phyloP scores from a whole-genome alignment of 352 stramenopile species.

The Salisapilia sapeloensis region DNA sequence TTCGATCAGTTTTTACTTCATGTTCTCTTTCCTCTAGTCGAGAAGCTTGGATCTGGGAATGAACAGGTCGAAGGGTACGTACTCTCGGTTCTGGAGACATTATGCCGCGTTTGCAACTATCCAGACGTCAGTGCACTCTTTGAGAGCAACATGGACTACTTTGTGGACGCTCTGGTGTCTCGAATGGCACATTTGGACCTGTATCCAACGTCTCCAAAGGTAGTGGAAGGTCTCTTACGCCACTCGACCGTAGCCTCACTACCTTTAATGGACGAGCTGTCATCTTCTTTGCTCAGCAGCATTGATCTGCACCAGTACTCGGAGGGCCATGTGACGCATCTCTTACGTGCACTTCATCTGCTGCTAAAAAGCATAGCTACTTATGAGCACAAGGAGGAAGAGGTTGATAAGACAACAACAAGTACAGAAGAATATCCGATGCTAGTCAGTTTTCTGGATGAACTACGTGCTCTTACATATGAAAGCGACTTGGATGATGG shows the following conservation, averaged over 20 bases:
- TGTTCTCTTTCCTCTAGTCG: conserved; percentile 65
- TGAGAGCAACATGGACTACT: conserved; percentile 77
- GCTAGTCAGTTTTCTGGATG: conserved; percentile 32
- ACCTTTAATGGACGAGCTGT: conserved; percentile 61
- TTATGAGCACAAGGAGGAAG: conserved; percentile 4
- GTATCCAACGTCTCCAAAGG: conserved; percentile 55
- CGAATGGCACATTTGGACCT: conserved; percentile 49
- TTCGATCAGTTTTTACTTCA: conserved; percentile 55
- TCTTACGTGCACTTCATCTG: conserved; percentile 22
- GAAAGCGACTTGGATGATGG: conserved; percentile 10
- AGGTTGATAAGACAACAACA: conserved; percentile 1
- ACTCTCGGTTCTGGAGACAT: conserved; percentile 42
- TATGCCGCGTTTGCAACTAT: conserved; percentile 43
- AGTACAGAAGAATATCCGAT: conserved; percentile 4
- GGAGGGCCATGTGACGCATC: background rate
- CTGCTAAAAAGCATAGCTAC: conserved; percentile 24
- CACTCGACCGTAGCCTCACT: conserved; percentile 48
- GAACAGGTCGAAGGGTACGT: conserved; percentile 50
- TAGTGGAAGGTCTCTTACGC: conserved; percentile 50
- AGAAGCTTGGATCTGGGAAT: conserved; percentile 48
- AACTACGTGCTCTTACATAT: conserved; percentile 34
- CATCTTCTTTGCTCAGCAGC: conserved; percentile 40
- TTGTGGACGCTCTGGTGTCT: conserved; percentile 59
- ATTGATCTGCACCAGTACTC: conserved; percentile 68
- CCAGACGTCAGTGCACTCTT: conserved; percentile 25